Evolutionary conservation across 306 rosid species (phyloP).

Genomic region (Adenanthera pavonina): DNA sequence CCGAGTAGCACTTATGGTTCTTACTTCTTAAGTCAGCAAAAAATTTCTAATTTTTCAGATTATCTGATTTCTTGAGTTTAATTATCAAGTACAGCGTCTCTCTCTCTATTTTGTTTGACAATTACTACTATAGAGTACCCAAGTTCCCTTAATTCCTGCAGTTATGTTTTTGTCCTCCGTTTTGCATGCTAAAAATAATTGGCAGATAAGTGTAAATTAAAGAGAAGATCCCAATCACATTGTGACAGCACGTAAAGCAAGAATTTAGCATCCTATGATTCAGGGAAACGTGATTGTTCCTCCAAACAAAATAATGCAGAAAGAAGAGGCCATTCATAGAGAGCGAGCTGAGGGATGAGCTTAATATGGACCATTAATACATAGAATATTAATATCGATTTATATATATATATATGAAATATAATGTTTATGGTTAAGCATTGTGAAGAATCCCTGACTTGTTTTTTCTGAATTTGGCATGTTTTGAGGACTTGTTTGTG

Average conservation of each 20-base stretch:
- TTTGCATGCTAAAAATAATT: background rate
- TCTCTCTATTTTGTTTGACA: no score
- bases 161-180: background rate
- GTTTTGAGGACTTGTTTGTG: constrained; percentile 17
- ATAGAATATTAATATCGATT: constrained; percentile 22
- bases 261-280: background rate
- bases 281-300: constrained; percentile 12
- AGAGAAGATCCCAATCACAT: constrained; percentile 1
- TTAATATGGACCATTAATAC: constrained; percentile 31
- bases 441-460: background rate
- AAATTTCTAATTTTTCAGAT: no score
- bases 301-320: constrained; percentile 29
- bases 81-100: no score
- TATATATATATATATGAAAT: constrained; percentile 16
- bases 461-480: constrained; percentile 35
- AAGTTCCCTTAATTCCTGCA: background rate
- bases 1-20: no score
- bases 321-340: constrained; percentile 3
- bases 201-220: background rate
- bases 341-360: background rate
- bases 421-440: constrained; percentile 23
- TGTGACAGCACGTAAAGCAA: background rate
- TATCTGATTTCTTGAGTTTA: no score
- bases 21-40: no score
- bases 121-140: background rate